Evolutionary conservation across 2,329 filamentous ascomycete genomes (phyloP).

Genomic region (Pseudogymnoascus sp.): DNA sequence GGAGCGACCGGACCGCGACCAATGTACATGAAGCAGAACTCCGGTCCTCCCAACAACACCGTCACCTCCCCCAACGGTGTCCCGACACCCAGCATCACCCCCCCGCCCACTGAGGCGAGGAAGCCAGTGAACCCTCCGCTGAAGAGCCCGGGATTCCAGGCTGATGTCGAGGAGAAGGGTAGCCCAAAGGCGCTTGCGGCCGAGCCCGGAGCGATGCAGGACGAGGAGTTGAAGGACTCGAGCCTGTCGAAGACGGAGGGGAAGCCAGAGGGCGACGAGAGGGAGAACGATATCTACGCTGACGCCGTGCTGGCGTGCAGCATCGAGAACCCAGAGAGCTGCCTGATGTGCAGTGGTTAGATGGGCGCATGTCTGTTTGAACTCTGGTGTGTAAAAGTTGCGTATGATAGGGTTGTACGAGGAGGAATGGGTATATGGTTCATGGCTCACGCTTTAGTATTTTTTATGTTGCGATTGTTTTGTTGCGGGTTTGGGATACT

Average conservation of each 20-base stretch:
- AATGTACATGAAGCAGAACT: constrained; percentile 53
- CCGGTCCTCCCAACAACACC: constrained; percentile 29
- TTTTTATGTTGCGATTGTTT: not conserved
- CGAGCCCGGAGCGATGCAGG: constrained; percentile 54
- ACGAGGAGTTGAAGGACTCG: constrained; percentile 58
- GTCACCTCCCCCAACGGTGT: constrained; percentile 48
- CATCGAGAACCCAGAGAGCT: constrained; percentile 93
- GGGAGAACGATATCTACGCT: constrained; percentile 90
- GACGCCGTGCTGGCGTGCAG: constrained; percentile 88
- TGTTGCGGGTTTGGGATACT: not conserved
- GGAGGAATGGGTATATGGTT: constrained; percentile 9
- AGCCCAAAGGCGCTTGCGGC: constrained; percentile 71
- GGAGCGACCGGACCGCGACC: constrained; percentile 55
- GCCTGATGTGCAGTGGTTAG: constrained; percentile 94
- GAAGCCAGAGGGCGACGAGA: constrained; percentile 57
- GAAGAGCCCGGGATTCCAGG: constrained; percentile 63
- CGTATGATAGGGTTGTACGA: constrained; percentile 8
- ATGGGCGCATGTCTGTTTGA: not conserved
- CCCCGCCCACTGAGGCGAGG: constrained; percentile 45
- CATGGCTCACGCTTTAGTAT: constrained; percentile 9
- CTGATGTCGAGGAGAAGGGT: constrained; percentile 67
- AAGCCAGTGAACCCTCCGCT: constrained; percentile 39
- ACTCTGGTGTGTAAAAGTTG: not conserved
- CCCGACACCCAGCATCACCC: constrained; percentile 61
- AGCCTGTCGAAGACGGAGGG: constrained; percentile 48